phyloP scores from a whole-genome alignment of 2,329 filamentous ascomycete species.

The Alternaria sp. region DNA sequence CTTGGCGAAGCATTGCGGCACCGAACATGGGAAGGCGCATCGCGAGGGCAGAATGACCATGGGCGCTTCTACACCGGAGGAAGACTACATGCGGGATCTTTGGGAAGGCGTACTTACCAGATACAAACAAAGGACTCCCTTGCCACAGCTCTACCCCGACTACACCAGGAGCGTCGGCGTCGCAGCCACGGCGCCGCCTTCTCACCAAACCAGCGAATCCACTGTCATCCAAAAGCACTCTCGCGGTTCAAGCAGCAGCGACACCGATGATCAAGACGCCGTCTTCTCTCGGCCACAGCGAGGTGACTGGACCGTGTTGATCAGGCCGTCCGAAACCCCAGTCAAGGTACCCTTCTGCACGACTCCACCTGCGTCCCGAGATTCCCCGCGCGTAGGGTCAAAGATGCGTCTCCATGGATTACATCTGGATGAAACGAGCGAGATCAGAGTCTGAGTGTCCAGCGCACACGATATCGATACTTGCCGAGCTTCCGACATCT shows the following conservation, averaged over 20 bases:
- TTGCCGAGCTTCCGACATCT: not conserved
- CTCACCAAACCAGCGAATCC: not conserved
- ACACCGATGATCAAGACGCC: not conserved
- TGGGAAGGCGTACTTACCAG: not conserved
- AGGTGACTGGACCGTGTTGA: not conserved
- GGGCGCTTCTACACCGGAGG: not conserved
- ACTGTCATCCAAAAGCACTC: not conserved
- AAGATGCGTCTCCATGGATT: not conserved
- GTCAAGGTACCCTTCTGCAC: not conserved
- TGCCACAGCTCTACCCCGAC: not conserved
- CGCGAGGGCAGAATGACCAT: not conserved
- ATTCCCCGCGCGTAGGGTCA: not conserved
- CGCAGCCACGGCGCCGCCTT: not conserved
- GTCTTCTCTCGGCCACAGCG: not conserved
- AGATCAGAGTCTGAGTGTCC: not conserved
- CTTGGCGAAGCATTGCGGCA: not conserved
- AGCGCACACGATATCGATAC: not conserved
- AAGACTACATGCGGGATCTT: not conserved
- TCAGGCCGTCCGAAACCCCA: not conserved
- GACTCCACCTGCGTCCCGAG: not conserved
- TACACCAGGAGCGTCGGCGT: not conserved
- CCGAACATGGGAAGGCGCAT: not conserved
- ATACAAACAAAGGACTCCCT: not conserved
- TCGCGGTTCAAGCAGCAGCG: not conserved
- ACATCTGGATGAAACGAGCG: not conserved